Percentiles rank a stretch among this genome's conserved stretches.
Evolutionary conservation across 2,329 filamentous ascomycete genomes (phyloP).

Genomic region (Coniochaeta sp.): DNA sequence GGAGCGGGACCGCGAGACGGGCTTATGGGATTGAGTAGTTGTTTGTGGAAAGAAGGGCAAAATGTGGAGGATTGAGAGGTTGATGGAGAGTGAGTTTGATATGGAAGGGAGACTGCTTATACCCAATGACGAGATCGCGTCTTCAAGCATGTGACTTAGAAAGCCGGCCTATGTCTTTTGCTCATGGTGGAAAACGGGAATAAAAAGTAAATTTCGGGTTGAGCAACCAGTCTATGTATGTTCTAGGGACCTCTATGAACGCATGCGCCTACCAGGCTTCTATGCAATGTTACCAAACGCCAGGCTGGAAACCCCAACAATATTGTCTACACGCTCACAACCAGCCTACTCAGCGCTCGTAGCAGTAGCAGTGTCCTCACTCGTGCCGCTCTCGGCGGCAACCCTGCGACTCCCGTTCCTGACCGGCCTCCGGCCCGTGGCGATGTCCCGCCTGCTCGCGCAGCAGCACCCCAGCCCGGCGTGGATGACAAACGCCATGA

Average conservation of each 20-base stretch:
- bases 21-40: slow-evolving; percentile 48
- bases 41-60: neutral
- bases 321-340: neutral
- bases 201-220: neutral
- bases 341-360: neutral
- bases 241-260: neutral
- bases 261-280: neutral
- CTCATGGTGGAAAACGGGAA: neutral
- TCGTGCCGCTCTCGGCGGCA: neutral
- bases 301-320: neutral
- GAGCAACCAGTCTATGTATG: neutral
- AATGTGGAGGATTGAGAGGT: neutral
- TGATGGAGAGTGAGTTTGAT: neutral
- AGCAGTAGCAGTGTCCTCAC: neutral
- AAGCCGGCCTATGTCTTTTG: neutral
- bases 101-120: neutral
- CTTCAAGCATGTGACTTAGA: neutral
- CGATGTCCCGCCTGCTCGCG: slow-evolving; percentile 45
- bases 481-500: slow-evolving; percentile 67
- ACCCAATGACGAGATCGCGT: neutral
- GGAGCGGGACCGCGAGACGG: slow-evolving; percentile 62
- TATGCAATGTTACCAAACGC: neutral
- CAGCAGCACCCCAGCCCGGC: slow-evolving; percentile 74
- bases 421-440: slow-evolving; percentile 24
- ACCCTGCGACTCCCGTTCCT: slow-evolving; percentile 3